Evolutionary conservation across 495 filamentous ascomycete species (phyloP).

Genomic region (Hypoxylon perforatum): DNA sequence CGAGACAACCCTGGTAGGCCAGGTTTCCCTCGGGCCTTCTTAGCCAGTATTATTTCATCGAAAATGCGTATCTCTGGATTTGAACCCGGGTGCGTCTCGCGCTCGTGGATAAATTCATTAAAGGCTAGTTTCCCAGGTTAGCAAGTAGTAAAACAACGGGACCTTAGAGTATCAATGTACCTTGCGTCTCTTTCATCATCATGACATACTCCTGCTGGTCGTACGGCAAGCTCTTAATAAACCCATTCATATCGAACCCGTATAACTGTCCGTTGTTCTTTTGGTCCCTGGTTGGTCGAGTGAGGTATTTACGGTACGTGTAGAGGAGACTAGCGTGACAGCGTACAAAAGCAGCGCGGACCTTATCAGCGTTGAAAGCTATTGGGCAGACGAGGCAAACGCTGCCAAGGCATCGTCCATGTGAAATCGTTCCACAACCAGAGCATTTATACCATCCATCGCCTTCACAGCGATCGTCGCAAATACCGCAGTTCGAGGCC

Average conservation of each 20-base stretch:
- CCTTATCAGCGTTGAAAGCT: constrained; percentile 89
- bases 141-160: constrained; percentile 3
- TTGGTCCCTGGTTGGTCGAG: constrained; percentile 80
- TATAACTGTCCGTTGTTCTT: constrained; percentile 89
- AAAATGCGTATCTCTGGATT: constrained; percentile 84
- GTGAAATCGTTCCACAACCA: constrained; percentile 79
- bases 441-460: constrained; percentile 89
- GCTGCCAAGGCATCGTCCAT: constrained; percentile 82
- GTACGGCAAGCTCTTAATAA: constrained; percentile 87
- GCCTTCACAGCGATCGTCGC: constrained; percentile 84
- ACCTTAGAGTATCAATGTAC: constrained; percentile 57
- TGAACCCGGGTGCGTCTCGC: constrained; percentile 71
- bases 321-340: constrained; percentile 95
- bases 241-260: constrained; percentile 93
- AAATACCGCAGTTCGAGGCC: constrained; percentile 80
- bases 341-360: constrained; percentile 92
- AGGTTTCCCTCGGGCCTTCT: constrained; percentile 83
- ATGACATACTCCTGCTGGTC: constrained; percentile 90
- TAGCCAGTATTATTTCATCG: constrained; percentile 94
- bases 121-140: constrained; percentile 68
- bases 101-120: constrained; percentile 95
- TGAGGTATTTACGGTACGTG: constrained; percentile 89
- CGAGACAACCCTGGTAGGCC: constrained; percentile 63
- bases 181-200: constrained; percentile 93
- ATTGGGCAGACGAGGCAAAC: constrained; percentile 88